Evolutionary conservation across 2,329 filamentous ascomycete genomes (phyloP).

Genomic region (Penicillium sp.): DNA sequence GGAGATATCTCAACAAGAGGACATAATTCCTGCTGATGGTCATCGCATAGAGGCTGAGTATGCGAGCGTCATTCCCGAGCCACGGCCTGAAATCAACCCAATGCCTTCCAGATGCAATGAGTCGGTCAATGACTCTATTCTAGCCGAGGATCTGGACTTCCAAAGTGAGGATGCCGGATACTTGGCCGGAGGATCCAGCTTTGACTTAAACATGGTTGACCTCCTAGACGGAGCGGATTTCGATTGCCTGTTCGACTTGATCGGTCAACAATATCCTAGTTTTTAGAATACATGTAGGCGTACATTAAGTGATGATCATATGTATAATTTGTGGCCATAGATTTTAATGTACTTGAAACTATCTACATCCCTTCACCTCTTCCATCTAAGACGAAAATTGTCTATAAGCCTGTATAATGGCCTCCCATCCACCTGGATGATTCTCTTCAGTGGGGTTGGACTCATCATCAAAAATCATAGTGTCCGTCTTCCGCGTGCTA

Average conservation of each 20-base stretch:
- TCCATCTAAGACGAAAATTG: slow-evolving; percentile 14
- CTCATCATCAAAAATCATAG: slow-evolving; percentile 31
- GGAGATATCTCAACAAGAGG: background rate
- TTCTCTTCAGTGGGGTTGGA: slow-evolving; percentile 25
- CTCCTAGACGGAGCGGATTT: slow-evolving; percentile 34
- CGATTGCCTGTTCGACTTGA: slow-evolving; percentile 33
- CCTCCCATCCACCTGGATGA: slow-evolving; percentile 34
- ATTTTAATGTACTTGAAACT: background rate
- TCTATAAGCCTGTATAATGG: slow-evolving; percentile 29
- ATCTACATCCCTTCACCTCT: background rate
- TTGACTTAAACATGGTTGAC: slow-evolving; percentile 35
- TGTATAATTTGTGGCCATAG: too few species aligned
- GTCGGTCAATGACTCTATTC: background rate
- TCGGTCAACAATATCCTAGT: slow-evolving; percentile 34
- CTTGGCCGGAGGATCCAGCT: slow-evolving; percentile 19
- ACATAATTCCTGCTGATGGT: background rate
- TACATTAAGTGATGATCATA: background rate
- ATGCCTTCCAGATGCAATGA: background rate
- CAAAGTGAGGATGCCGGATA: slow-evolving; percentile 4
- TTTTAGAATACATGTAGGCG: slow-evolving; percentile 14
- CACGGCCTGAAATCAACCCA: background rate
- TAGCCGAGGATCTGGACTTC: slow-evolving; percentile 4
- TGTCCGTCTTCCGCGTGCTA: slow-evolving; percentile 29
- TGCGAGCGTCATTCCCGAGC: background rate
- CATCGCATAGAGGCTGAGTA: background rate